Evolutionary conservation across 352 stramenopile genomes (phyloP).

Genomic region (Phytophthora megakarya): DNA sequence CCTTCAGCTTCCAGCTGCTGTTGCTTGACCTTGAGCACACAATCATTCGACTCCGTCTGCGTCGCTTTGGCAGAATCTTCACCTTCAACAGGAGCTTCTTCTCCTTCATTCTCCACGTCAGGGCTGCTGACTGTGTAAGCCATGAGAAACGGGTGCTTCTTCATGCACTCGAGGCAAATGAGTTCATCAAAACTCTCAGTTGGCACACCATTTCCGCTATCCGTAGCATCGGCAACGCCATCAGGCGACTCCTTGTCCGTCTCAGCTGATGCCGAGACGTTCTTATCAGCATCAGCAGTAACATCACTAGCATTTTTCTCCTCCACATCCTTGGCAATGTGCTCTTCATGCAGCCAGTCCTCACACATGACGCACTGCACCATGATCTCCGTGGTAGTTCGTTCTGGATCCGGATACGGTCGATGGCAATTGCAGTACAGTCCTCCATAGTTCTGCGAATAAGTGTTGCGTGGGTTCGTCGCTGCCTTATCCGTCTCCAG

Average conservation of each 20-base stretch:
- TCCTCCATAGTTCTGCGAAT: conserved; percentile 77
- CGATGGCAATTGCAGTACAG: conserved; percentile 76
- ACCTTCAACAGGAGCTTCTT: not conserved
- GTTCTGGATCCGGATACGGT: conserved; percentile 75
- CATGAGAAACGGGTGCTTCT: conserved; percentile 65
- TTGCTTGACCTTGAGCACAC: conserved; percentile 46
- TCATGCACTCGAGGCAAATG: conserved; percentile 69
- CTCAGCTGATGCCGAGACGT: not conserved
- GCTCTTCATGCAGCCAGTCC: conserved; percentile 80
- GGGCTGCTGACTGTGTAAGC: conserved; percentile 50
- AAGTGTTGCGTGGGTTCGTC: conserved; percentile 61
- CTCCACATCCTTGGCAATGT: conserved; percentile 43
- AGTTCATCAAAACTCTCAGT: conserved; percentile 66
- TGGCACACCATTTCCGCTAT: conserved; percentile 5
- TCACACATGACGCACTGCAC: conserved; percentile 80
- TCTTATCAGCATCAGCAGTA: conserved; percentile 3
- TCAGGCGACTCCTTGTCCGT: conserved; percentile 13
- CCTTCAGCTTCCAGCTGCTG: conserved; percentile 26
- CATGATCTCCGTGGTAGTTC: conserved; percentile 71
- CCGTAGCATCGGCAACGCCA: conserved; percentile 3
- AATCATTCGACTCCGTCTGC: conserved; percentile 15
- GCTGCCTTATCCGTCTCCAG: conserved; percentile 56
- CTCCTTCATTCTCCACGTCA: conserved; percentile 14
- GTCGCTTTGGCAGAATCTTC: conserved; percentile 15
- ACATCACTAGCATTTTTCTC: not conserved